A percentile compares a stretch with the other conserved stretches of the same genome.
phyloP scores from a whole-genome alignment of 768 basidiomycete species.

The Imleria badia region DNA sequence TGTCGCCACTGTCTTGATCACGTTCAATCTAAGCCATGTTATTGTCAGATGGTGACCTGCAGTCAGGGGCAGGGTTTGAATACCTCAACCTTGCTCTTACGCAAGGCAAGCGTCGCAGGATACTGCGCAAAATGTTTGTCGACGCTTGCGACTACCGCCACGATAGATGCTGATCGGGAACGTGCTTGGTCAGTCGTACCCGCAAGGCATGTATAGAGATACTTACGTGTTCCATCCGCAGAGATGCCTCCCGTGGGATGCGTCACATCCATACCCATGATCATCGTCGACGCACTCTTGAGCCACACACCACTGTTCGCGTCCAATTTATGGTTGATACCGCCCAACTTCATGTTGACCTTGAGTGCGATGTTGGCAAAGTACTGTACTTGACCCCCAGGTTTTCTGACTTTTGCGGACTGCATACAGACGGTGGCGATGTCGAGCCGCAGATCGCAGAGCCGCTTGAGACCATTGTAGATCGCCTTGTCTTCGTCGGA shows the following conservation, averaged over 20 bases:
- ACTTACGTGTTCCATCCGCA: constrained; percentile 43
- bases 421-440: constrained; percentile 72
- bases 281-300: constrained; percentile 44
- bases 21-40: background rate
- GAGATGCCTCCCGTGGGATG: constrained; percentile 68
- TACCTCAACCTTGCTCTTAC: constrained; percentile 66
- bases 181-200: background rate
- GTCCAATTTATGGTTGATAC: constrained; percentile 50
- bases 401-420: constrained; percentile 52
- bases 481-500: constrained; percentile 46
- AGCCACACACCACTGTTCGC: constrained; percentile 40
- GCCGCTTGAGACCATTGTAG: constrained; percentile 50
- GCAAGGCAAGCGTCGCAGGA: constrained; percentile 47
- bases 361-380: constrained; percentile 57
- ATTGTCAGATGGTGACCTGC: background rate
- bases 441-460: constrained; percentile 50
- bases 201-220: background rate
- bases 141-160: constrained; percentile 53
- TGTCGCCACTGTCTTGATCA: constrained; percentile 35
- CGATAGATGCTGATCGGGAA: constrained; percentile 41
- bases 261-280: constrained; percentile 65
- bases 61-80: background rate
- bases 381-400: constrained; percentile 52
- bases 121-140: constrained; percentile 48
- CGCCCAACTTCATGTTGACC: constrained; percentile 56